Conservation (phyloP, 441 rosid genomes). For the Gossypium trilobum region DNA sequence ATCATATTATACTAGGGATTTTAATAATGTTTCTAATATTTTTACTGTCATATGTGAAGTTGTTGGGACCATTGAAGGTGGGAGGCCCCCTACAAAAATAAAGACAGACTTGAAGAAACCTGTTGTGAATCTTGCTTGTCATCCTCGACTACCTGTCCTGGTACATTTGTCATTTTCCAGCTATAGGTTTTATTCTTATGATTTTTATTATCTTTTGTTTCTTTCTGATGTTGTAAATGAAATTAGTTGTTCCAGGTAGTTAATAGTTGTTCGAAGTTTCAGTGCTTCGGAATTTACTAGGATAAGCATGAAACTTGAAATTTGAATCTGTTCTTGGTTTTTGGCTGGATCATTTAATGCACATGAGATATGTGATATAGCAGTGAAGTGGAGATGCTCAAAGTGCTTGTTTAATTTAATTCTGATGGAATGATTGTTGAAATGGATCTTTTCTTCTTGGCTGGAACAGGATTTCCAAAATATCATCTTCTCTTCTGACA, state of each 20-base stretch:
- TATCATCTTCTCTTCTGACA: not conserved
- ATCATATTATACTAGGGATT: not conserved
- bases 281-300: not conserved
- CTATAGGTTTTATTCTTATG: constrained; percentile 7
- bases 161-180: constrained; percentile 32
- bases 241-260: not conserved
- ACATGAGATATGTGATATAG: not conserved
- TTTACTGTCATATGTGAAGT: constrained; percentile 41
- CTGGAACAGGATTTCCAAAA: not conserved
- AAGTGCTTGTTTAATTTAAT: not conserved
- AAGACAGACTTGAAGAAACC: constrained; percentile 98
- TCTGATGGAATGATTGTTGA: not conserved
- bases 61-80: constrained; percentile 99
- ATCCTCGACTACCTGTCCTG: constrained; percentile 94
- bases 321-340: constrained; percentile 4
- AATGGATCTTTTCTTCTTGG: not conserved
- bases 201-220: not conserved
- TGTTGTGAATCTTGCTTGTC: constrained; percentile 90
- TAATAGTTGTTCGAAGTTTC: not conserved
- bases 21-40: constrained; percentile 14
- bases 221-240: not conserved
- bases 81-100: constrained; percentile 89
- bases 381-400: not conserved
- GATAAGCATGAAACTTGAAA: not conserved
- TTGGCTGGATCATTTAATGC: not conserved